phyloP scores from a whole-genome alignment of 2,329 filamentous ascomycete species.

The Aspergillus nomiae region DNA sequence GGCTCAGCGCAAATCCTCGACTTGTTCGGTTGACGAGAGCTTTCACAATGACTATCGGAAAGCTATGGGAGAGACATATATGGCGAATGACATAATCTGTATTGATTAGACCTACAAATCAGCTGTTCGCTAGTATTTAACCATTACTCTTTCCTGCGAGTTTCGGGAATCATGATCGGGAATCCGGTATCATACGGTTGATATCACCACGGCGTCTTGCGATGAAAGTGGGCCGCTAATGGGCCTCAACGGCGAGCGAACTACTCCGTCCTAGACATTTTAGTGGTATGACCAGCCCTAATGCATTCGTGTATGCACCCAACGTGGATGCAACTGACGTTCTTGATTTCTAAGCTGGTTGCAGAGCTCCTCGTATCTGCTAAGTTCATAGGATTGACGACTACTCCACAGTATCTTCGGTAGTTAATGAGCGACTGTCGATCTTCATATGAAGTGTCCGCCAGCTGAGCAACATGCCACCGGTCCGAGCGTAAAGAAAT shows the following conservation, averaged over 20 bases:
- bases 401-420: neutral
- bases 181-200: neutral
- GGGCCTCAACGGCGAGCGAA: neutral
- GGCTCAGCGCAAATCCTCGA: no score
- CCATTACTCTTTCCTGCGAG: neutral
- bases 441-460: neutral
- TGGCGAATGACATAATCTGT: neutral
- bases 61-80: neutral
- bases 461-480: neutral
- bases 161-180: neutral
- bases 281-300: neutral
- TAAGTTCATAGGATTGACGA: neutral
- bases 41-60: neutral
- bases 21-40: neutral
- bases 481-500: neutral
- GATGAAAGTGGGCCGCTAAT: neutral
- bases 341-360: neutral
- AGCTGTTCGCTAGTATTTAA: neutral
- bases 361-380: neutral
- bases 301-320: neutral
- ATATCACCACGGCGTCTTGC: neutral
- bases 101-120: neutral
- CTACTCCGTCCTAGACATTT: neutral
- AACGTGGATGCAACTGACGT: neutral
- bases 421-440: neutral